Evolutionary conservation across 148 eudicot genomes (phyloP), one percentile per base, ranked within the genome.

Genomic region (Euryodendron excelsum): DNA sequence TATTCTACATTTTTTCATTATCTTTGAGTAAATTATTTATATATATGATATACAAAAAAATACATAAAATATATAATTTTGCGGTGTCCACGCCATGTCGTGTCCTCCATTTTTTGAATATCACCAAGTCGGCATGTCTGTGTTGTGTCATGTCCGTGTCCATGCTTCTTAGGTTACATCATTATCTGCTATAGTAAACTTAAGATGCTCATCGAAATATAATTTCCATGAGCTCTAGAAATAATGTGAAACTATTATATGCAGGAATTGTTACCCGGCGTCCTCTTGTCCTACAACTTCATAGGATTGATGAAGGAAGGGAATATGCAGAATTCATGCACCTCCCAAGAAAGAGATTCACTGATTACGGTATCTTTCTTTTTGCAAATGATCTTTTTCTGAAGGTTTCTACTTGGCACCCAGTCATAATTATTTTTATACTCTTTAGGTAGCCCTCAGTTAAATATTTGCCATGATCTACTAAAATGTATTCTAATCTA

Each of bases 311-410:
- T 45, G 98, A 90, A 79, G 91, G 91, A 37, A 89, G 90, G 84
- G 99, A 96, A 82, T 96, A 96, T 94, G 99, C 90, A 23, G 99
- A 96, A 83, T 96, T 96, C 80, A 95, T 92, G 86, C 99, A 96
- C 73, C 90, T 88, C 72, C 95, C 98, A 17, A 84, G 93, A 79
- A 96, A 90, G 85, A 86, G 81, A 23, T 86, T 90, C 69, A 84
- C 95, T 75, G 98, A 96, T 87, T 96, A 93, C 89, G 95, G 99
- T 96, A 85, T 81, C 84, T 52, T 64, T 71, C 39, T 65, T 52
- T 23, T 17, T 61, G 17, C 25, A 39, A 30, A 74, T 34, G 47
- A 44, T 39, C 1, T 28, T 17, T 28, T 7, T 17, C 53, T 41
- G 56, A 13, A 41, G 3, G 33, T 36, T 36, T n/a, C 62, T 36